Percentiles rank a stretch among this genome's conserved stretches.
Conservation (phyloP, 1,139 yeast species). For the Pneumocystis carinii region DNA sequence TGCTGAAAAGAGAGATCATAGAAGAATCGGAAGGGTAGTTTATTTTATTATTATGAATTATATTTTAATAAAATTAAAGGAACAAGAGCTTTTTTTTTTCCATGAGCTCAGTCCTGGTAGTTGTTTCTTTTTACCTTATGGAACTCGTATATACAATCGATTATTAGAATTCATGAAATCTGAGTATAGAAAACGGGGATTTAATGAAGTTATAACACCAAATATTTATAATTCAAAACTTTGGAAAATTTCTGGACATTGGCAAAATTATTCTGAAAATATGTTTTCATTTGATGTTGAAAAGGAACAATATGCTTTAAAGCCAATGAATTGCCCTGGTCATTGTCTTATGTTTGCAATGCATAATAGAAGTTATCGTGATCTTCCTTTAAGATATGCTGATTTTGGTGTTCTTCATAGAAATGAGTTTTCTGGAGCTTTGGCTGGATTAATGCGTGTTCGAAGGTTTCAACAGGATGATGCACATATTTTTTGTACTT, state of each 20-base stretch:
- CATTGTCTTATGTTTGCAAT: conserved; percentile 78
- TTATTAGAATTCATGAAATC: conserved; percentile 67
- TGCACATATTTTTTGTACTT: conserved; percentile 88
- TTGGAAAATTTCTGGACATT: conserved; percentile 91
- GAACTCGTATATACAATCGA: conserved; percentile 70
- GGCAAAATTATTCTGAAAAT: conserved; percentile 88
- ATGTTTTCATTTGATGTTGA: conserved; percentile 43
- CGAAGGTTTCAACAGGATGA: conserved; percentile 97
- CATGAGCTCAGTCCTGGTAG: conserved; percentile 96
- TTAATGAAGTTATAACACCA: conserved; percentile 87
- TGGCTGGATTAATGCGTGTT: conserved; percentile 86
- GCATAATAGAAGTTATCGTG: conserved; percentile 75
- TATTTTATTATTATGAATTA: neutral
- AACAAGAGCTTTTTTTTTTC: conserved; percentile 90
- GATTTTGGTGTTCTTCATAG: conserved; percentile 92
- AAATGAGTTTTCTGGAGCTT: conserved; percentile 89
- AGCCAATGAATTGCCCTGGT: conserved; percentile 99
- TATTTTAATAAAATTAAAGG: conserved; percentile 22
- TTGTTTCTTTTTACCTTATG: conserved; percentile 73
- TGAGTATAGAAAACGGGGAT: conserved; percentile 71
- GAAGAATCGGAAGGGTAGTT: conserved; percentile 61
- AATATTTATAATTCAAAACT: conserved; percentile 67
- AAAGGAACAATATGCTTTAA: conserved; percentile 44
- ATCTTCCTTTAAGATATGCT: conserved; percentile 74
- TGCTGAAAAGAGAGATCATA: conserved; percentile 94